phyloP scores from a whole-genome alignment of 768 basidiomycete species.

The Boletus sensibilis region DNA sequence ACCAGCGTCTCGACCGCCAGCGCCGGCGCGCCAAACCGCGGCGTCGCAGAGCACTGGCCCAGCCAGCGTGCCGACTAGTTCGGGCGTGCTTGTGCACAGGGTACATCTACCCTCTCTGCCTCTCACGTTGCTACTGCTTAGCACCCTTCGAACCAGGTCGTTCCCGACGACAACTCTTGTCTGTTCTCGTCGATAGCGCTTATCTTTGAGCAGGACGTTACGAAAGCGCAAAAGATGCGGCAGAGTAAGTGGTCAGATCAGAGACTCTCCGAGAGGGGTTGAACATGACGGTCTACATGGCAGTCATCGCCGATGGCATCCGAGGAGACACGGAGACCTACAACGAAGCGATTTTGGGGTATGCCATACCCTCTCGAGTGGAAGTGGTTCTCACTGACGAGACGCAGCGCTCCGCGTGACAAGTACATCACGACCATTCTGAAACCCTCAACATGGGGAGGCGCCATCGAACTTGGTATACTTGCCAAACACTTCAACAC shows the following conservation, averaged over 20 bases:
- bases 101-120: conserved; percentile 35
- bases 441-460: conserved; percentile 85
- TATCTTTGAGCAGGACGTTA: conserved; percentile 79
- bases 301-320: conserved; percentile 87
- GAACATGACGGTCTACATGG: conserved; percentile 6
- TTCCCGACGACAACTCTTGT: conserved; percentile 98
- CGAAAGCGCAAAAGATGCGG: conserved; percentile 68
- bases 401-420: conserved; percentile 49
- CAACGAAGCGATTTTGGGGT: conserved; percentile 88
- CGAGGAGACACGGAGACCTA: conserved; percentile 67
- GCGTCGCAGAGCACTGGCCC: conserved; percentile 37
- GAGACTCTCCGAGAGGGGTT: not conserved
- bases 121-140: conserved; percentile 7
- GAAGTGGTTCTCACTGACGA: not conserved
- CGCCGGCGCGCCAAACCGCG: conserved; percentile 14
- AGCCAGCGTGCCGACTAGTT: conserved; percentile 59
- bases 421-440: conserved; percentile 82
- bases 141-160: conserved; percentile 47
- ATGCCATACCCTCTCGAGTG: conserved; percentile 11
- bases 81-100: conserved; percentile 70
- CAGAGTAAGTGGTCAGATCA: conserved; percentile 50
- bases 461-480: conserved; percentile 89
- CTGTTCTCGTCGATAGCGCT: conserved; percentile 86
- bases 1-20: conserved; percentile 14
- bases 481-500: conserved; percentile 78